Evolutionary conservation across 2,329 filamentous ascomycete genomes (phyloP).

Genomic region (Harringtonia aguacate): DNA sequence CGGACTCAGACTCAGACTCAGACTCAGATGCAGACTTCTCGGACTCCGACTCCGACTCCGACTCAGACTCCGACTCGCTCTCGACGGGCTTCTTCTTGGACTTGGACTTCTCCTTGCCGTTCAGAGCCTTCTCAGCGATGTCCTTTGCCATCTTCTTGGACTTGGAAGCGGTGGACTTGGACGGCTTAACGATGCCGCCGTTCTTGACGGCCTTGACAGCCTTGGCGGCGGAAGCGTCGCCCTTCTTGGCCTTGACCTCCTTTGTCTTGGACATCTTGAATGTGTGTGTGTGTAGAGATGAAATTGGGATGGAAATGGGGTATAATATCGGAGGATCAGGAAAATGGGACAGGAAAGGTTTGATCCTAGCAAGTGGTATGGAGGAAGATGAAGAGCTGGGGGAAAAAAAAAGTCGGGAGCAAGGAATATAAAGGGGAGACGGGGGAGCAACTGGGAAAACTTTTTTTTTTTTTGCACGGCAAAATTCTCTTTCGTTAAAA

Average conservation of each 20-base stretch:
- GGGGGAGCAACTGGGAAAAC: conserved; percentile 4
- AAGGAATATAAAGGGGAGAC: background rate
- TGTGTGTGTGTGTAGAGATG: background rate
- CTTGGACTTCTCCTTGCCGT: conserved; percentile 25
- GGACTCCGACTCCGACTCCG: conserved; percentile 12
- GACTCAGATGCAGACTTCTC: conserved; percentile 22
- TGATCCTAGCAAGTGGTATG: background rate
- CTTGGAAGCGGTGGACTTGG: conserved; percentile 54
- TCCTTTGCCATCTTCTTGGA: conserved; percentile 58
- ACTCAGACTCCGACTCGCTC: conserved; percentile 23
- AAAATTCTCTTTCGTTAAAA: conserved; percentile 12
- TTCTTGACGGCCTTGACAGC: conserved; percentile 48
- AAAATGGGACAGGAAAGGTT: background rate
- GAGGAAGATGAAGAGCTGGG: background rate
- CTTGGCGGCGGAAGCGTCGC: conserved; percentile 31
- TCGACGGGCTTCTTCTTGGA: conserved; percentile 19
- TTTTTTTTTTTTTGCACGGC: conserved; percentile 10
- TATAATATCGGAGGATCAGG: too few species aligned
- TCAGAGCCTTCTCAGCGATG: conserved; percentile 37
- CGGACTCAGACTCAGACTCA: conserved; percentile 11
- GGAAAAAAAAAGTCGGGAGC: background rate
- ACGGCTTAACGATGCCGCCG: conserved; percentile 56
- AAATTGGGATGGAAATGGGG: background rate
- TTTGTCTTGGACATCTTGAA: conserved; percentile 56
- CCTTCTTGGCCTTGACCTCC: conserved; percentile 47